Base-by-base conservation (phyloP, 2,329 filamentous ascomycete genomes). In the Pseudogymnoascus sp. region DNA sequence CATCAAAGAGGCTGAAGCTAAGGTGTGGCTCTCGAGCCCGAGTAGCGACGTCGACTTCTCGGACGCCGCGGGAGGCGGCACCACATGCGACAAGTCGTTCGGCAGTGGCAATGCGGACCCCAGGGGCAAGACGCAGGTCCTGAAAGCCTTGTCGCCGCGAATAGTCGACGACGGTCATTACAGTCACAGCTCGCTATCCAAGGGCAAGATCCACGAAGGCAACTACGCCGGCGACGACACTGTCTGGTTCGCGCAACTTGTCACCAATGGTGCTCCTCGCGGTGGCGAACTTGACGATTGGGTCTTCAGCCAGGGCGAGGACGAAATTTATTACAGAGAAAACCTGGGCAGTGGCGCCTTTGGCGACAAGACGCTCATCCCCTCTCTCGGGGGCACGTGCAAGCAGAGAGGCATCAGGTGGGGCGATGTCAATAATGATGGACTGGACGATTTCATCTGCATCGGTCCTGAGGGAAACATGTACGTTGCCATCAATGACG, bases 401-500 rank as follows among this genome's bases (percentile, higher is more conserved):
- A 11, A 11, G 35, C 35, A 36, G 35, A 14, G 4, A 64, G 16
- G 33, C 59, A 16, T 43, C 63, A 18, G 36, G 11, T 36, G 35
- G 35, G 35, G 66, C 35, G 64, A 71, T 50, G 64, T 73, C 16
- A 72, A 73, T 57, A 69, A 67, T 4, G 70, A 70, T 58, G 67
- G 66, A 20, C 39, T 62, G 20, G 65, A 65, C 22, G 65, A 65
- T 54, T 65, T 22, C 4, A 38, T 63, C 20, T 58, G n/a, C 64
- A 60, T 47, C 60, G 41, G 2, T 22, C 54, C 28, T 60, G 61
- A 62, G 18, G 60, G 36, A 2, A 67, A 67, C 6, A 59, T 66
- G 50, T 41, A 41, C n/a, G 18, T 41, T 4, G 20, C 8, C 71
- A 71, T 43, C 25, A 36, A 36, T 14, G 9, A 65, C 2, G 66